Evolutionary conservation across 495 filamentous ascomycete genomes (phyloP).

Genomic region (Aspergillus ostianus): DNA sequence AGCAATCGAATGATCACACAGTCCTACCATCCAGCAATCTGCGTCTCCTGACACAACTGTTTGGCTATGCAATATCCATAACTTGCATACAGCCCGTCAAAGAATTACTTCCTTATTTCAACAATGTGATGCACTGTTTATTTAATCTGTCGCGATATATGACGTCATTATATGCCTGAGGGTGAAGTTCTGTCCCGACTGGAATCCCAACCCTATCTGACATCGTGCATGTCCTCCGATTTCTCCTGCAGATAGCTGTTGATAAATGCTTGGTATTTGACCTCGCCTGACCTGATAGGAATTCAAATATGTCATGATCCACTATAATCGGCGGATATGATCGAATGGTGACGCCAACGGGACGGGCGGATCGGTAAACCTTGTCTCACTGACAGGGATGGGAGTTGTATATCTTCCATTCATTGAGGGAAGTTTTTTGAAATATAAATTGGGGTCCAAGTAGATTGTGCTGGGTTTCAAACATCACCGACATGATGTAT

Average conservation of each 20-base stretch:
- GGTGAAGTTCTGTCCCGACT: background rate
- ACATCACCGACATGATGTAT: background rate
- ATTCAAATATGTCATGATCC: conserved; percentile 4
- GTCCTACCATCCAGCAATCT: too few species aligned
- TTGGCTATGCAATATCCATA: too few species aligned
- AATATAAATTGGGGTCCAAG: too few species aligned
- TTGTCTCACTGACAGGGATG: background rate
- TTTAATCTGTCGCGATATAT: background rate
- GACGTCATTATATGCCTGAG: background rate
- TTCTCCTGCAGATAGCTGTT: background rate
- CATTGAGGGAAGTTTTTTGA: too few species aligned
- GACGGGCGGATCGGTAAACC: conserved; percentile 11
- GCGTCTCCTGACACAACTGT: too few species aligned
- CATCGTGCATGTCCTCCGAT: background rate
- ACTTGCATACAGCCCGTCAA: too few species aligned
- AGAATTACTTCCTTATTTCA: too few species aligned
- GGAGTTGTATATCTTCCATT: background rate
- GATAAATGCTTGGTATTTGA: background rate
- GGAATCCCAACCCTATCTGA: background rate
- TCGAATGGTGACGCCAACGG: conserved; percentile 21
- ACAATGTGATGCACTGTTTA: background rate
- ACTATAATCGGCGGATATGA: conserved; percentile 4
- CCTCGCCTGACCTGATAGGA: background rate
- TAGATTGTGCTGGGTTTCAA: too few species aligned
- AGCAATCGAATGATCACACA: too few species aligned